phyloP scores from a whole-genome alignment of 805 yeast genomes.

The Priceomyces haplophilus region DNA sequence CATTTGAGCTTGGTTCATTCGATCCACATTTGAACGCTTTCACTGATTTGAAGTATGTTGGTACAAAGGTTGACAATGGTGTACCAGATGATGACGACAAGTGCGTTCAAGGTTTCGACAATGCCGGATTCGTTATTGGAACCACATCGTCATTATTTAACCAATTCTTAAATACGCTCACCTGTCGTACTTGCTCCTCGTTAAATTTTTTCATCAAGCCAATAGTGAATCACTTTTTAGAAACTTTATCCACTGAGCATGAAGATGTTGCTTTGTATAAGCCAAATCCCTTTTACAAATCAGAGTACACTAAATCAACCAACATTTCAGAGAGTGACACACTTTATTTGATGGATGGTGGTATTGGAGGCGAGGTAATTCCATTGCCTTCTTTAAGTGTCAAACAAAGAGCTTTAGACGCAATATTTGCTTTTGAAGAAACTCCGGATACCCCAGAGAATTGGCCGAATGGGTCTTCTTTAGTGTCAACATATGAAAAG shows the following conservation, averaged over 20 bases:
- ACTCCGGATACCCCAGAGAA: constrained; percentile 22
- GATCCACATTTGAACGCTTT: constrained; percentile 38
- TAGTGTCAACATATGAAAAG: constrained; percentile 31
- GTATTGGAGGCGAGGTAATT: constrained; percentile 35
- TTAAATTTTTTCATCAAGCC: constrained; percentile 24
- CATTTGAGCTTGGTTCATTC: constrained; percentile 42
- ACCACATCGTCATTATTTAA: constrained; percentile 41
- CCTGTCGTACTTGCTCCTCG: constrained; percentile 29
- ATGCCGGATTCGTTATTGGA: constrained; percentile 38
- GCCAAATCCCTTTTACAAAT: constrained; percentile 37
- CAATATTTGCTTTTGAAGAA: constrained; percentile 37
- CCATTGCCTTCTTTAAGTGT: constrained; percentile 33
- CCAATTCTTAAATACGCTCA: constrained; percentile 31
- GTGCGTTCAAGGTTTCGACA: constrained; percentile 37
- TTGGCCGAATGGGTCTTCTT: constrained; percentile 36
- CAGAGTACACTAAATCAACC: constrained; percentile 26
- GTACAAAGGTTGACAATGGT: constrained; percentile 34
- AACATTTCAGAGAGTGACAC: constrained; percentile 27
- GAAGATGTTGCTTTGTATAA: constrained; percentile 33
- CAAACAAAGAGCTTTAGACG: constrained; percentile 34
- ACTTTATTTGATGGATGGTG: constrained; percentile 39
- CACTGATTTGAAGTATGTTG: constrained; percentile 36
- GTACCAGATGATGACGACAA: constrained; percentile 16
- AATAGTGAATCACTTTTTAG: constrained; percentile 22
- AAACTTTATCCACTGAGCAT: constrained; percentile 19